These are phyloP conservation scores for Chlorella ohadii DNA, from an alignment of 139 green algal genomes.

Conservation along the genomic window DNA sequence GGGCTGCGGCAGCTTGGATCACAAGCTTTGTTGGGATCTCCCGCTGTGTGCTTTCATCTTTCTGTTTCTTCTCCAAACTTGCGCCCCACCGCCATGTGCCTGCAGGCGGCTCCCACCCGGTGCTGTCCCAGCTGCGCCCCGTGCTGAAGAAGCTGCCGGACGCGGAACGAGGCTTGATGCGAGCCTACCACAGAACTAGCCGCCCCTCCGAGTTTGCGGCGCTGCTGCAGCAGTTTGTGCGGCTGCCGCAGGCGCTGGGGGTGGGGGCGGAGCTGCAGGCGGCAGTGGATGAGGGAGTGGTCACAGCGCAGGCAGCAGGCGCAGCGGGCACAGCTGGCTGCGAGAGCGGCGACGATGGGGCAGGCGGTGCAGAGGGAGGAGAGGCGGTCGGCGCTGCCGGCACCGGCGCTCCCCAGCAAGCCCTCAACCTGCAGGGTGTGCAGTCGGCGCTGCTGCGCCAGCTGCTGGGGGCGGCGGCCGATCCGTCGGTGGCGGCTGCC, in stretches of 20 bases:
- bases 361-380: neutral
- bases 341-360: neutral
- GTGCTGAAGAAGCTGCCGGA: slow-evolving; percentile 64
- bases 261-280: neutral
- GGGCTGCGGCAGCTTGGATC: no score
- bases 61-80: no score
- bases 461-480: slow-evolving; percentile 48
- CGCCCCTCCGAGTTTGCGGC: slow-evolving; percentile 77
- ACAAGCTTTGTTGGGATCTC: no score
- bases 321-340: neutral
- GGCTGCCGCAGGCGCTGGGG: slow-evolving; percentile 21
- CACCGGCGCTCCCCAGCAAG: no score
- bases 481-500: slow-evolving; percentile 39
- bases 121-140: slow-evolving; percentile 22
- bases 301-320: neutral
- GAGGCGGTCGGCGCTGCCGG: neutral
- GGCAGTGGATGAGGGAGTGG: neutral
- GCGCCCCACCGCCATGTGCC: neutral
- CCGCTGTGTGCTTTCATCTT: no score
- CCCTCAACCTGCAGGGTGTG: slow-evolving; percentile 10
- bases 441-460: slow-evolving; percentile 52
- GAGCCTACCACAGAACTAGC: slow-evolving; percentile 78
- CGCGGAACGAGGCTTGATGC: slow-evolving; percentile 80
- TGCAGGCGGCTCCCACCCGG: slow-evolving; percentile 12
- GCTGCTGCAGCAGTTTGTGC: slow-evolving; percentile 50